Conservation (phyloP, 129 eudicot genomes). For the Gnaphalium uliginosum region DNA sequence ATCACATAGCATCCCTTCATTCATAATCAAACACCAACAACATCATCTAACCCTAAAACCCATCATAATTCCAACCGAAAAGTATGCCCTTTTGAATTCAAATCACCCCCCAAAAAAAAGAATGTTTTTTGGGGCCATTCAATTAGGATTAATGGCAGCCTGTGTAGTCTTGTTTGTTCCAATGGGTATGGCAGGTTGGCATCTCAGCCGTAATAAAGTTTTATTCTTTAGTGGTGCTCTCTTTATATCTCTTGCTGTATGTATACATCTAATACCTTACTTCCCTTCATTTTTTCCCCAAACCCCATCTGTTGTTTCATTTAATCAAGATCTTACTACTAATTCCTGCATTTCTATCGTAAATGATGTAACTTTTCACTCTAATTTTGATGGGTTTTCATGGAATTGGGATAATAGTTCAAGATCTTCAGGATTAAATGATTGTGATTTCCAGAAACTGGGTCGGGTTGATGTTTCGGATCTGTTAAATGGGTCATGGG, state of each 20-base stretch:
- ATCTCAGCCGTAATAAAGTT: slow-evolving; percentile 90
- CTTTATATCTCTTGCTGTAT: slow-evolving; percentile 85
- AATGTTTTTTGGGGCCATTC: slow-evolving; percentile 87
- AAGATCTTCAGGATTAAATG: slow-evolving; percentile 14
- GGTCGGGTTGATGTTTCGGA: slow-evolving; percentile 66
- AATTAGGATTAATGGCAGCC: slow-evolving; percentile 89
- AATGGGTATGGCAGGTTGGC: slow-evolving; percentile 98
- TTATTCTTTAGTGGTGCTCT: slow-evolving; percentile 91
- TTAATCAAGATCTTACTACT: slow-evolving; percentile 41
- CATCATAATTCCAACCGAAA: not conserved
- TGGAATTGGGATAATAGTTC: slow-evolving; percentile 58
- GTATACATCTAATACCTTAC: slow-evolving; percentile 85
- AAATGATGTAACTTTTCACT: slow-evolving; percentile 40
- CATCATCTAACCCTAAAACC: slow-evolving; percentile 14
- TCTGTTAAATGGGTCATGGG: slow-evolving; percentile 92
- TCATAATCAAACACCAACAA: slow-evolving; percentile 39
- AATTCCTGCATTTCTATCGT: slow-evolving; percentile 55
- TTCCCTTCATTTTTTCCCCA: slow-evolving; percentile 52
- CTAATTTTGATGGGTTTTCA: slow-evolving; percentile 27
- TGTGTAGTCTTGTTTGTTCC: slow-evolving; percentile 82
- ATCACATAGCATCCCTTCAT: slow-evolving; percentile 47
- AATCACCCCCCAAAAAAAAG: slow-evolving; percentile 12
- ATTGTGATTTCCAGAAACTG: slow-evolving; percentile 71
- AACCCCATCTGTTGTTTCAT: slow-evolving; percentile 18
- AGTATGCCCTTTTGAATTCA: slow-evolving; percentile 9